Base-by-base conservation (phyloP, 2,329 filamentous ascomycete genomes). In the Arthroderma uncinatum region DNA sequence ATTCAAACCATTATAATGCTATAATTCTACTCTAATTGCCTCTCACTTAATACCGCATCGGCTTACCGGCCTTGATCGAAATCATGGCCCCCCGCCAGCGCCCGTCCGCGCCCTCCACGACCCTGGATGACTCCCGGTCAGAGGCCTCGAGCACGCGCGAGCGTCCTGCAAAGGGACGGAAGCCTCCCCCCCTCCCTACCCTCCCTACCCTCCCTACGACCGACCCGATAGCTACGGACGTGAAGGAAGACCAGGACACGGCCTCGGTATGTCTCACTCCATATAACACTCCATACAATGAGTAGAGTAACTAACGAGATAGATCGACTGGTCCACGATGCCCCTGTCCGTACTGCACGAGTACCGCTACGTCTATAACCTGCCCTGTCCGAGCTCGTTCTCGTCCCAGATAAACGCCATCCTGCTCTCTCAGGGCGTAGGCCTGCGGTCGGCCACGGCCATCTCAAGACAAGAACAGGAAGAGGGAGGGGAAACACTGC, bases 311-410 rank as follows among this genome's bases (percentile, higher is more conserved):
- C 12, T 21, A 47, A 19, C 14, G n/a, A n/a, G 16, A n/a, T 55
- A 76, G 74, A 71, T 76, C 58, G 63, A 70, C 55, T 76, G 74
- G 74, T 64, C 71, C 47, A 67, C 69, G 36, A 70, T 76, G 63
- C 69, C 73, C 33, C 67, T 73, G 61, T 67, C 71, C 14, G 68
- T 75, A 61, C 74, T 78, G 50, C 73, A 77, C 63, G 70, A 73
- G 60, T 78, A 78, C 65, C 71, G 75, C 57, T 73, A 76, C 58
- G 71, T 72, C 62, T 73, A 77, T 62, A 74, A 71, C 62, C 68
- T 78, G 34, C 63, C 71, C 54, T 72, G 69, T n/a, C 71, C 74
- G 23, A 70, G 71, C 59, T 70, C 73, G 55, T 77, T 70, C 66
- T 69, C 72, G 36, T 71, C 66, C 44, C 67, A 71, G 56, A 75